Evolutionary conservation across 306 rosid genomes (phyloP).

Genomic region (Castanea sativa): DNA sequence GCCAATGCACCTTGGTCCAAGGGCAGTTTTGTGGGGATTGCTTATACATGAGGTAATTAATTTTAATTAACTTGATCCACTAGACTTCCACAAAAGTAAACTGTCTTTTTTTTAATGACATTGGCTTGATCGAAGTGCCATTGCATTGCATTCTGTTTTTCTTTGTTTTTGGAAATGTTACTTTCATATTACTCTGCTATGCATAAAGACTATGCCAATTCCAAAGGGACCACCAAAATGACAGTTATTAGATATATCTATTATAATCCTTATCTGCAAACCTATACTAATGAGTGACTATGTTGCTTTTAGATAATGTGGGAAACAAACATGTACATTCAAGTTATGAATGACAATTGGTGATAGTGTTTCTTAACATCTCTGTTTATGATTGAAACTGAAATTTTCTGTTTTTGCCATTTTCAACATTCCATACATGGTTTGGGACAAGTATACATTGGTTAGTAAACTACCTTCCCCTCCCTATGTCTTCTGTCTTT

Average conservation of each 20-base stretch:
- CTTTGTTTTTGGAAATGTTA: neutral
- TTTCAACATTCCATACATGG: no score
- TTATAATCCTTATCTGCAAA: no score
- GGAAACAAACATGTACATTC: neutral
- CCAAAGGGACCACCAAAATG: neutral
- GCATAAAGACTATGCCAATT: neutral
- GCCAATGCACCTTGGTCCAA: slow-evolving; percentile 58
- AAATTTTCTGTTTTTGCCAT: neutral
- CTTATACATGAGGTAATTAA: slow-evolving; percentile 67
- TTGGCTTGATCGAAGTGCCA: neutral
- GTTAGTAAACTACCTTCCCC: no score
- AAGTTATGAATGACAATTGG: neutral
- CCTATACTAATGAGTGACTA: neutral
- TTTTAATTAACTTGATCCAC: slow-evolving; percentile 28
- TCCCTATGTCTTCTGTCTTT: no score
- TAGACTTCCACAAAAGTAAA: slow-evolving; percentile 9
- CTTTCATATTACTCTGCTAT: neutral
- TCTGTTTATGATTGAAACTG: neutral
- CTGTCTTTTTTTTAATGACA: neutral
- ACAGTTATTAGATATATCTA: neutral
- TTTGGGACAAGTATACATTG: no score
- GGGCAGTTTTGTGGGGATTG: slow-evolving; percentile 83
- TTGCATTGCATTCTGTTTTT: neutral
- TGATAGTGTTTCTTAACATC: neutral
- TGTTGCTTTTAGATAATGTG: neutral